These are phyloP conservation scores for Comarum palustre DNA, from an alignment of 306 rosid species.

Conservation along the genomic window DNA sequence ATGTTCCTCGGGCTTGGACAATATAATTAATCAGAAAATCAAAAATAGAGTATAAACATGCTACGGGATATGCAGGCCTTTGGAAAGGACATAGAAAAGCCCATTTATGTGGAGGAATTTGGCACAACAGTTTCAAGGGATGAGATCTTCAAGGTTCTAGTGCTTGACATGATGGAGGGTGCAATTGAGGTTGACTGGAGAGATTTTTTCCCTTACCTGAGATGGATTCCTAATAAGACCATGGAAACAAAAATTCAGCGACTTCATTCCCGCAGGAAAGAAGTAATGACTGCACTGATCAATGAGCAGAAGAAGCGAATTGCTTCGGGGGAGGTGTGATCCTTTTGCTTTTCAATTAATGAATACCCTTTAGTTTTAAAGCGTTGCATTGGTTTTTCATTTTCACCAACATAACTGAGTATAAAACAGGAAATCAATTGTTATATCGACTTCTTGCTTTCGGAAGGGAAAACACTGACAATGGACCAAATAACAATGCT, in stretches of 20 bases:
- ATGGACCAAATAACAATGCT: constrained; percentile 61
- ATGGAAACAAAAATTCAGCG: constrained; percentile 47
- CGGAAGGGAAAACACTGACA: constrained; percentile 58
- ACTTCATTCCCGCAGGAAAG: constrained; percentile 36
- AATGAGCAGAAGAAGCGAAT: constrained; percentile 60
- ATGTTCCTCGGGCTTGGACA: background rate
- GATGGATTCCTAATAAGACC: constrained; percentile 79
- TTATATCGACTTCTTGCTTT: constrained; percentile 55
- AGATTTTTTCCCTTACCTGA: constrained; percentile 90
- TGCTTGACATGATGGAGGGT: constrained; percentile 76
- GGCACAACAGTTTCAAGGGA: constrained; percentile 44
- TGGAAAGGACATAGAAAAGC: constrained; percentile 49
- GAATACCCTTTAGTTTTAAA: background rate
- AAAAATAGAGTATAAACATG: background rate
- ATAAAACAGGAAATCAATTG: constrained; percentile 54
- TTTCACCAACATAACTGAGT: constrained; percentile 14
- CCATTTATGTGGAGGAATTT: constrained; percentile 66
- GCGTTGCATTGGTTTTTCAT: constrained; percentile 12
- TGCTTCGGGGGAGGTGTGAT: constrained; percentile 63
- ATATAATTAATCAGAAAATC: background rate
- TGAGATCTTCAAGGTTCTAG: constrained; percentile 58
- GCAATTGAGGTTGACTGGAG: constrained; percentile 98
- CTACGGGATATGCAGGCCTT: constrained; percentile 49
- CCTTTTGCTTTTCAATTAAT: background rate
- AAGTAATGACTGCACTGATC: constrained; percentile 59